Conservation (phyloP, 331 rosid species). For the Saraca asoca region DNA sequence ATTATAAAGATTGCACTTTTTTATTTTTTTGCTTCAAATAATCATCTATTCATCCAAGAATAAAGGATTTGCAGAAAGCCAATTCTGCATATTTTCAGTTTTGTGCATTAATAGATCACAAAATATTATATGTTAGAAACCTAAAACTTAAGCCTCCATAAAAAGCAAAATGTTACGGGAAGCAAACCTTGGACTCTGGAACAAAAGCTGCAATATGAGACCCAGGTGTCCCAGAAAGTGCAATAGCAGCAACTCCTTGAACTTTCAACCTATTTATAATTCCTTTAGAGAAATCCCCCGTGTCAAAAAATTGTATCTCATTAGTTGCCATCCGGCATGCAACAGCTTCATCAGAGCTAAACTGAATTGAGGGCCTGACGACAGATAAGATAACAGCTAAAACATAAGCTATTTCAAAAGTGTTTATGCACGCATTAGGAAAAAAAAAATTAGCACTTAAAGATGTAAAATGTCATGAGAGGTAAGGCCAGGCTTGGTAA, state of each 20-base stretch:
- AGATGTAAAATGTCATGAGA: neutral
- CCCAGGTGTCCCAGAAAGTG: conserved; percentile 76
- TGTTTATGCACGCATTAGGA: conserved; percentile 1
- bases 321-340: conserved; percentile 82
- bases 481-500: neutral
- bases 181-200: conserved; percentile 81
- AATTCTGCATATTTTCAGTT: conserved; percentile 11
- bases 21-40: neutral
- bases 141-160: conserved; percentile 4
- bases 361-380: conserved; percentile 79
- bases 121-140: conserved; percentile 16
- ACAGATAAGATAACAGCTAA: conserved; percentile 6
- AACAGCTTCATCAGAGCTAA: conserved; percentile 75
- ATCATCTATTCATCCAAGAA: conserved; percentile 1
- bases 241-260: conserved; percentile 72
- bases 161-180: neutral
- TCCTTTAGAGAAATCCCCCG: conserved; percentile 73
- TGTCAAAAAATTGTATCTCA: conserved; percentile 83
- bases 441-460: neutral
- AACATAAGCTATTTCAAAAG: neutral
- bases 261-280: conserved; percentile 59
- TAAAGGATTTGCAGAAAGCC: neutral
- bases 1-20: neutral
- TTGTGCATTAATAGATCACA: neutral
- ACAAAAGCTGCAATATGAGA: conserved; percentile 86